Percentiles rank a stretch among this genome's conserved stretches.
phyloP scores from a whole-genome alignment of 345 rosid genomes.

The Syzygium aromaticum region DNA sequence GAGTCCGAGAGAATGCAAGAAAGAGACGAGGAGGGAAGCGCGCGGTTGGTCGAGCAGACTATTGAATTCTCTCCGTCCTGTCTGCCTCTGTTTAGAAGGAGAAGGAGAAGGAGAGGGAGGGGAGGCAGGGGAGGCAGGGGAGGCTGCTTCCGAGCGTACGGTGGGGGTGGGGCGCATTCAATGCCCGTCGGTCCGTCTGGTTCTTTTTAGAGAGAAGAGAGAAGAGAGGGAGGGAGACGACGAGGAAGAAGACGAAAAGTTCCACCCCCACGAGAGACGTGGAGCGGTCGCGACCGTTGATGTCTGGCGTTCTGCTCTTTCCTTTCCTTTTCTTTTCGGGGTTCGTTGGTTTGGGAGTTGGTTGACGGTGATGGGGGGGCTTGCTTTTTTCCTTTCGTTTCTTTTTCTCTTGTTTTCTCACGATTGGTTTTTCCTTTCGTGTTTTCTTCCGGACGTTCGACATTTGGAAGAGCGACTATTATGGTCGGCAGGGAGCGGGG shows the following conservation, averaged over 20 bases:
- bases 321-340: neutral
- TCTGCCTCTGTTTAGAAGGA: neutral
- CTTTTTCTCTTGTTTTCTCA: no score
- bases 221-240: neutral
- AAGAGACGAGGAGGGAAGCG: neutral
- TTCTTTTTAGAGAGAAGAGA: neutral
- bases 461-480: neutral
- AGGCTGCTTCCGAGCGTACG: neutral
- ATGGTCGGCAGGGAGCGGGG: neutral
- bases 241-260: neutral
- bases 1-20: neutral
- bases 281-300: constrained; percentile 8
- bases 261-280: neutral
- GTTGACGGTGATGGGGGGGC: no score
- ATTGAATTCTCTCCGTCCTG: neutral
- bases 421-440: neutral
- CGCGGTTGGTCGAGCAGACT: neutral
- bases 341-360: neutral
- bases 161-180: neutral
- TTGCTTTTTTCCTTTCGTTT: neutral
- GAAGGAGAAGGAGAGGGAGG: neutral
- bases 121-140: neutral
- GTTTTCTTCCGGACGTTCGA: neutral
- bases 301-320: neutral
- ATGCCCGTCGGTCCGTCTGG: neutral